Evolutionary conservation across 106 monocot species (phyloP), one percentile per base, ranked within the genome.

Genomic region (Hemerocallis citrina): DNA sequence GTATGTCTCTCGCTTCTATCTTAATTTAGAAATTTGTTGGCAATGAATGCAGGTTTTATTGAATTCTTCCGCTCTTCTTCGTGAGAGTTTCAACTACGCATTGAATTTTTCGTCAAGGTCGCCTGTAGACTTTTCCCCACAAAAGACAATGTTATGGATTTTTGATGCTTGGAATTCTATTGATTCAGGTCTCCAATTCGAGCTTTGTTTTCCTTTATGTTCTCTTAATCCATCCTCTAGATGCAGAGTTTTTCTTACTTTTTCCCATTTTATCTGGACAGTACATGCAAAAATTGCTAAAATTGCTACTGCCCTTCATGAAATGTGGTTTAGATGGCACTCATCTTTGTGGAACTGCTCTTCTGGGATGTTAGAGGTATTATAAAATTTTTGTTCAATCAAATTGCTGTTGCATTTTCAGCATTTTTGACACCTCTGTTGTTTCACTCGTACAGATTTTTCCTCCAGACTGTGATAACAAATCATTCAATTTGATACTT

Each of bases 301-400:
- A n/a, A n/a, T n/a, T n/a, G n/a, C 74, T 3, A 77, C 58, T 74
- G 55, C 54, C 63, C 41, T 80, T 46, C 63, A 77, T 70, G 77
- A 92, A 42, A 85, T 96, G 80, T 96, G 90, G 95, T 90, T 72
- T 63, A 80, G 57, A 36, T 96, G 78, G 74, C 90, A 96, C 70
- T 79, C 83, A 47, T 81, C 80, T 27, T 23, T 90, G 66, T 96
- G 95, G 94, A 74, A 36, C 66, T 54, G 47, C 67, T 84, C 48
- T 46, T 72, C 74, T 37, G 72, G 64, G 36, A 33, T 43, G 58
- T 19, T 72, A 34, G 54, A 83, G 89, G 95, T 95, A 54, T 69
- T 20, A n/a, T 0, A 2, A 66, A 22, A n/a, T 69, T 28, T 43
- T 31, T 34, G 7, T 61, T 68, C 2, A 55, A 33, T 3, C 7